Conservation (phyloP, 2,329 filamentous ascomycete genomes). For the Paecilomyces dactylethromorphus region DNA sequence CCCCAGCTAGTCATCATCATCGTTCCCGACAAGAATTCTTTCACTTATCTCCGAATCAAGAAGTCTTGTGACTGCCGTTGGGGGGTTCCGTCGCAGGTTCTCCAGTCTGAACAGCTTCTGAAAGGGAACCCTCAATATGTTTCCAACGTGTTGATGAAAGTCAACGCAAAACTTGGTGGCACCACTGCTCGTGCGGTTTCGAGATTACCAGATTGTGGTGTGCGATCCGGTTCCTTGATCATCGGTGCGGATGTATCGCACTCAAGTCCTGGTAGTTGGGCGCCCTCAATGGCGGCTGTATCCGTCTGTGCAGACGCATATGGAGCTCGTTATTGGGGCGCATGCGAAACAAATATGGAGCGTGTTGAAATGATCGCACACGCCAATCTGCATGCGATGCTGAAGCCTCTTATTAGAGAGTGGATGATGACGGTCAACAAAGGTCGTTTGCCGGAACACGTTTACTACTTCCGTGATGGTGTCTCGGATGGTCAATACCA, state of each 20-base stretch:
- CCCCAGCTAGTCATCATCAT: constrained; percentile 79
- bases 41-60: constrained; percentile 79
- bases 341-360: constrained; percentile 75
- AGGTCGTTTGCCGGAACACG: constrained; percentile 57
- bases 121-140: constrained; percentile 75
- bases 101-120: constrained; percentile 64
- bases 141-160: constrained; percentile 92
- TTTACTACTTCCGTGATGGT: constrained; percentile 92
- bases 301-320: constrained; percentile 70
- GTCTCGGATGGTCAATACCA: constrained; percentile 81
- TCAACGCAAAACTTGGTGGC: constrained; percentile 92
- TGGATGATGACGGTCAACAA: constrained; percentile 57
- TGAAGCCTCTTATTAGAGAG: constrained; percentile 55
- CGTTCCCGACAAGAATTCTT: constrained; percentile 62
- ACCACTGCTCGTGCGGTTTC: constrained; percentile 55
- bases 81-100: constrained; percentile 74
- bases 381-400: constrained; percentile 58
- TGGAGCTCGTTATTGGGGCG: constrained; percentile 69
- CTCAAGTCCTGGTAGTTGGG: constrained; percentile 58
- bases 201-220: constrained; percentile 30
- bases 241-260: constrained; percentile 92
- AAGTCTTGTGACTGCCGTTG: constrained; percentile 80
- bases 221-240: constrained; percentile 59
- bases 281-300: constrained; percentile 78
- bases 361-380: constrained; percentile 71